Evolutionary conservation across 2,329 filamentous ascomycete species (phyloP), one percentile per base, ranked within the genome.

Genomic region (Rachicladosporium sp.): DNA sequence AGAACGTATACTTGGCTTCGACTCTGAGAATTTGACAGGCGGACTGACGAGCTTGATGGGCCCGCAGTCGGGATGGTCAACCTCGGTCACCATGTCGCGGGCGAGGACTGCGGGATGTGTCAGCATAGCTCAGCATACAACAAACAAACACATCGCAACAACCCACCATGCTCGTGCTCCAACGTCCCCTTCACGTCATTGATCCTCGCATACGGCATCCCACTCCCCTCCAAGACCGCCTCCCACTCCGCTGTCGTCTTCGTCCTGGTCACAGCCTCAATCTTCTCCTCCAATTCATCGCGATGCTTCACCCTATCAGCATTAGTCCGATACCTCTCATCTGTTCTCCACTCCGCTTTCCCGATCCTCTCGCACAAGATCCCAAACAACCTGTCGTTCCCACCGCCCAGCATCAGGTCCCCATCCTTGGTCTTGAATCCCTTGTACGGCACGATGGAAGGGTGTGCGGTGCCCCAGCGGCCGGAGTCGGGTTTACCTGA

Each of bases 371-470:
- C 66, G 51, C 73, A 77, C 30, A 80, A 52, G 3, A 79, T 65
- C 2, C 75, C 74, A 39, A 73, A 80, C 0, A 80, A 60, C 3
- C 69, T 64, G 50, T 80, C 76, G 43, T 80, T 80, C 2, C 76
- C 76, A 12, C 76, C 76, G 10, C 76, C 76, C 4, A 80, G 63
- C 43, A 80, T 64, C 36, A 80, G 71, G 49, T 78, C 73, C n/a
- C 76, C 76, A 45, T 80, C 75, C 2, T 61, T 61, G 2, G 76
- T 80, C 52, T 71, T 70, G 63, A 79, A 98, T 0, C 86, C 85
- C 52, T 81, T 80, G 60, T 98, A 98, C 0, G 91, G 91, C 0
- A 98, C 91, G 57, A 98, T 96, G 0, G 85, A 93, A n/a, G 89
- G 91, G 68, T 98, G 91, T 33, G 89, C 89, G 3, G 91, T 98